Percentiles rank a stretch among this genome's conserved stretches.
Conservation (phyloP, 768 basidiomycete species). For the Pleurotus giganteus region DNA sequence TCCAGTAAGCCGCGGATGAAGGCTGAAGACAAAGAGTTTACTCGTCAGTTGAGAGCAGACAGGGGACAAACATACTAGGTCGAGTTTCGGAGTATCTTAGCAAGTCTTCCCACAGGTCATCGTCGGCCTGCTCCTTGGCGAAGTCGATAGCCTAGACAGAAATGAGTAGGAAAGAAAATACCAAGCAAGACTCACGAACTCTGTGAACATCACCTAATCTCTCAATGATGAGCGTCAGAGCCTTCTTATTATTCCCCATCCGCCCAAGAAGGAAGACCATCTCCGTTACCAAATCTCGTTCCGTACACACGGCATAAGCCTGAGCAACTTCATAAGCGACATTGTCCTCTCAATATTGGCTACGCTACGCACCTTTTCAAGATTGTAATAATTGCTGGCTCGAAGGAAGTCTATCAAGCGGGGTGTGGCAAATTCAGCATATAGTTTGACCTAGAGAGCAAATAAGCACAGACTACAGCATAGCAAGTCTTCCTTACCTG, state of each 20-base stretch:
- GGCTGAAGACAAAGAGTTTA: conserved; percentile 38
- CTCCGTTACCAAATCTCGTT: conserved; percentile 85
- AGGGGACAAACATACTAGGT: conserved; percentile 54
- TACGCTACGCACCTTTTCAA: conserved; percentile 59
- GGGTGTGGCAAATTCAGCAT: conserved; percentile 80
- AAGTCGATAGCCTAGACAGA: conserved; percentile 93
- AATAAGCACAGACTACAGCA: neutral
- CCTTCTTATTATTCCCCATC: conserved; percentile 98
- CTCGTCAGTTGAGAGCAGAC: neutral
- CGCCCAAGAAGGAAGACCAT: conserved; percentile 97
- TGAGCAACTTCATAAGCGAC: conserved; percentile 28
- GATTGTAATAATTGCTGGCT: conserved; percentile 86
- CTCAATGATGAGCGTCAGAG: conserved; percentile 92
- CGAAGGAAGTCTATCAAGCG: conserved; percentile 89
- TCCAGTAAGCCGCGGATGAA: conserved; percentile 95
- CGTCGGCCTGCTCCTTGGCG: conserved; percentile 94
- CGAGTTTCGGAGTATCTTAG: conserved; percentile 91
- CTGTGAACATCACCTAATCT: conserved; percentile 89
- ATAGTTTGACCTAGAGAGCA: conserved; percentile 71
- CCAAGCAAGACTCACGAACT: conserved; percentile 37
- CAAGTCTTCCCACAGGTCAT: conserved; percentile 97
- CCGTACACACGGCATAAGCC: conserved; percentile 86
- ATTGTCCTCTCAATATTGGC: neutral
- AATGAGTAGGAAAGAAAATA: neutral
- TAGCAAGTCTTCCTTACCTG: conserved; percentile 45